Evolutionary conservation across 2,329 filamentous ascomycete species (phyloP), one percentile per base, ranked within the genome.

Genomic region (Lasiodiplodia gonubiensis): DNA sequence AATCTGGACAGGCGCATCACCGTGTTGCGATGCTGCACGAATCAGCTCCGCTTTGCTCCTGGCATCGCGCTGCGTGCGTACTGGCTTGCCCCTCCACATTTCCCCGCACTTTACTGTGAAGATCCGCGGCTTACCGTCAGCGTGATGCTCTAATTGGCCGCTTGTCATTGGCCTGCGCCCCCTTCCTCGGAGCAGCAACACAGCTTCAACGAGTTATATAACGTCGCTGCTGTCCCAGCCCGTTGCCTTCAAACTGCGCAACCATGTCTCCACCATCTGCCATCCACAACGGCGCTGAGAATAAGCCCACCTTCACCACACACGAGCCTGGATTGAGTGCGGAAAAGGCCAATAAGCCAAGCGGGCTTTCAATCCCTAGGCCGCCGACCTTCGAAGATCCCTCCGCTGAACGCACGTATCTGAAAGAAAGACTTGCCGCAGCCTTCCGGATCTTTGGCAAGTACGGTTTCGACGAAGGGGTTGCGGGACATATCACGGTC

Each of bases 401-500:
- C 4, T 75, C 76, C 70, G 78, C 77, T 54, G 77, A 79, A 71
- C 73, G 78, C 10, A 74, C 73, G 23, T 78, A 78, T 49, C 69
- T 79, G 39, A 79, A 79, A 69, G 76, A 77, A 10, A 71, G 76
- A 66, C 73, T 79, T 37, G 78, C 78, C 49, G 77, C 77, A 18
- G 77, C 78, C 1, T 79, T 79, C 66, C 70, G 78, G 5, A 79
- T 79, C 61, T 79, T 79, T 65, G 78, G 77, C 14, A 79, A 78
- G 67, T 78, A 75, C 60, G 77, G 77, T 2, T 79, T 77, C 65
- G 78, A 79, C 35, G 78, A 79, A 68, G 78, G 77, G 37, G 86
- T 90, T 37, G 87, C 87, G 10, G 87, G 88, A 1, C 87, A 90
- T 72, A 89, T 90, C 70, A 89, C 87, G 1, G 73, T 89, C 30